Percentiles rank a stretch among this genome's conserved stretches.
Conservation (phyloP, 2,329 filamentous ascomycete genomes). For the Aplosporella prunicola region DNA sequence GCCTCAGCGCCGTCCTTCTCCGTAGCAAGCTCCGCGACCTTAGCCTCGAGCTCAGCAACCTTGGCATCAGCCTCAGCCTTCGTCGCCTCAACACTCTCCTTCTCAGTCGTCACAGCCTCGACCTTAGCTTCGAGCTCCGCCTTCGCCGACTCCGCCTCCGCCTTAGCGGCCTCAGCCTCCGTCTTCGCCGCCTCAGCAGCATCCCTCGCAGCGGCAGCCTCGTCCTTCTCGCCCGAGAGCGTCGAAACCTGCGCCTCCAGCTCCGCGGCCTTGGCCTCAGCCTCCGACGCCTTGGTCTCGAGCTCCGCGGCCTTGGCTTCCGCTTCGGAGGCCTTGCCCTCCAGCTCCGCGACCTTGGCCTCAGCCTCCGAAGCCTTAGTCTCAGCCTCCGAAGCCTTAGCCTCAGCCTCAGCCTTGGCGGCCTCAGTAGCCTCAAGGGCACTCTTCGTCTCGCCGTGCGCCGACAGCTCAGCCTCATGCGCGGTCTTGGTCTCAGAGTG, state of each 20-base stretch:
- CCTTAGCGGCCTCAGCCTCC: conserved; percentile 4
- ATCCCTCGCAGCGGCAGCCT: conserved; percentile 2
- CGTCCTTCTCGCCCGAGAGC: conserved; percentile 1
- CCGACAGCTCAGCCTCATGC: conserved; percentile 5
- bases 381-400: neutral
- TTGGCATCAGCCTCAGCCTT: conserved; percentile 17
- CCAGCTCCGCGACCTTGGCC: neutral
- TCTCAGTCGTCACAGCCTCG: conserved; percentile 13
- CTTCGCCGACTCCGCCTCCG: conserved; percentile 2
- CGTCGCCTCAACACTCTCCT: too few species aligned
- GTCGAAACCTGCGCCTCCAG: conserved; percentile 5
- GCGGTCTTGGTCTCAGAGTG: conserved; percentile 8
- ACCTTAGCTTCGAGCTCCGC: conserved; percentile 12
- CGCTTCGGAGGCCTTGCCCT: neutral
- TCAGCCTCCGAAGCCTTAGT: neutral
- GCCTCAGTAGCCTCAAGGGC: conserved; percentile 6
- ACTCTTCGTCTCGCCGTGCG: conserved; percentile 1
- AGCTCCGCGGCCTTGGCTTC: conserved; percentile 2
- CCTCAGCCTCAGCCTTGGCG: neutral
- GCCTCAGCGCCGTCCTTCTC: conserved; percentile 11
- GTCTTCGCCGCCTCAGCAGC: conserved; percentile 6
- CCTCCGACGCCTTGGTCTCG: conserved; percentile 2
- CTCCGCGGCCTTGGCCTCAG: neutral
- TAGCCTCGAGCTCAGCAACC: conserved; percentile 19
- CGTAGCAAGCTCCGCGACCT: conserved; percentile 10